A percentile compares a stretch with the other conserved stretches of the same genome.
Evolutionary conservation across 208 protist genomes (phyloP).

Genomic region (Wallacemonas sp.): DNA sequence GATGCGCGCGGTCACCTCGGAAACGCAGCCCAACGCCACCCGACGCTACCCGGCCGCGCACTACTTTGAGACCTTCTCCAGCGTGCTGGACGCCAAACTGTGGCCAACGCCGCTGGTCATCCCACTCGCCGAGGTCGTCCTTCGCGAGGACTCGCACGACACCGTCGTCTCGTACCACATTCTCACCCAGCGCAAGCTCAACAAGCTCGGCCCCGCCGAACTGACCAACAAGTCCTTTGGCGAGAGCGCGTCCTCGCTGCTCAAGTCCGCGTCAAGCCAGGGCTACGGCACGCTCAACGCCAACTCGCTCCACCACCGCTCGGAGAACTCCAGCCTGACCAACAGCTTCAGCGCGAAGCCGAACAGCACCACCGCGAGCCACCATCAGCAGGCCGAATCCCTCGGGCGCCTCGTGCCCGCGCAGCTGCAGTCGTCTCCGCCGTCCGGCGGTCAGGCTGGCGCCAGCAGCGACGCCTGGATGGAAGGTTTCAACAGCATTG

Average conservation of each 20-base stretch:
- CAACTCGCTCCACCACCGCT: conserved; percentile 72
- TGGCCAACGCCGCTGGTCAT: conserved; percentile 81
- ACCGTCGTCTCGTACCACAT: conserved; percentile 80
- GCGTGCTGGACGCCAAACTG: conserved; percentile 78
- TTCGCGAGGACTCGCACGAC: conserved; percentile 73
- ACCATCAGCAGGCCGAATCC: conserved; percentile 1
- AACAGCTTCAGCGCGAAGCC: conserved; percentile 28
- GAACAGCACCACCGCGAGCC: neutral
- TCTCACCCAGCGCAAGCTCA: conserved; percentile 66
- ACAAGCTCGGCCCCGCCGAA: conserved; percentile 47
- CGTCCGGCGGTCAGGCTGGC: neutral
- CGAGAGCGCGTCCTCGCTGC: conserved; percentile 46
- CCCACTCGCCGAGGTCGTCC: conserved; percentile 58
- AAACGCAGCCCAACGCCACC: conserved; percentile 23
- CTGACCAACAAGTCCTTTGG: conserved; percentile 42
- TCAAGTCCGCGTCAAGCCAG: conserved; percentile 60
- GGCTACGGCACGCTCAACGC: conserved; percentile 88
- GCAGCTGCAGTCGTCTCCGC: neutral
- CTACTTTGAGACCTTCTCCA: conserved; percentile 78
- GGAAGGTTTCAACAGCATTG: conserved; percentile 67
- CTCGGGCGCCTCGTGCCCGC: conserved; percentile 6
- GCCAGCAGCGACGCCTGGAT: conserved; percentile 50
- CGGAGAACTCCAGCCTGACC: conserved; percentile 49
- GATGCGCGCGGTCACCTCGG: conserved; percentile 43
- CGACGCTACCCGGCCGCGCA: conserved; percentile 58